A percentile compares a stretch with the other conserved stretches of the same genome.
These are phyloP conservation scores for Funneliformis mosseae DNA, from an alignment of 192 early-diverging fungal species.

Conservation along the genomic window DNA sequence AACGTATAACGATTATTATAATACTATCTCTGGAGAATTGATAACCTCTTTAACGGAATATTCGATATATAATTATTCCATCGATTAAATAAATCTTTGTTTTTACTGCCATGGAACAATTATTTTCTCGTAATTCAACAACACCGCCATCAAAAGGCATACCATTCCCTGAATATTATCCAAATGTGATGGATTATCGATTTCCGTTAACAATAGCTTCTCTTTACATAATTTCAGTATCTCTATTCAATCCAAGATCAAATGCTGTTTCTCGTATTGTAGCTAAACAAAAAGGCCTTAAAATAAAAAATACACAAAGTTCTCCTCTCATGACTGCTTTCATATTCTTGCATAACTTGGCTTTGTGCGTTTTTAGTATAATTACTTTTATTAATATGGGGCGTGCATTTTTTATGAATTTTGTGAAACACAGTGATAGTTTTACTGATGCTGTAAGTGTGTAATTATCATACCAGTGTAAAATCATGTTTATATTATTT, in stretches of 20 bases:
- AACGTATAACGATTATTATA: too few species aligned
- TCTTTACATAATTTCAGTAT: constrained; percentile 51
- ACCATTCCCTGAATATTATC: constrained; percentile 70
- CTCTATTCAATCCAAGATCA: constrained; percentile 52
- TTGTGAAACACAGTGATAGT: constrained; percentile 47
- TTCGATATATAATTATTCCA: too few species aligned
- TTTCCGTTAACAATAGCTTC: constrained; percentile 59
- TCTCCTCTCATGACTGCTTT: constrained; percentile 66
- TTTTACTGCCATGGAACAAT: background rate
- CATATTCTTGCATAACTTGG: constrained; percentile 76
- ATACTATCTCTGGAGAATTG: too few species aligned
- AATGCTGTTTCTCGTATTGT: constrained; percentile 58
- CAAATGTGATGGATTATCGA: constrained; percentile 72
- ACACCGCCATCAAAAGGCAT: constrained; percentile 39
- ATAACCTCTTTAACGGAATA: too few species aligned
- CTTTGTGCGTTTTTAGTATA: constrained; percentile 70
- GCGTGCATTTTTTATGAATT: constrained; percentile 55
- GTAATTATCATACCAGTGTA: background rate
- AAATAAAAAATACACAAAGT: constrained; percentile 42
- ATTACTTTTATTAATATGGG: constrained; percentile 70
- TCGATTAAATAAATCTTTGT: too few species aligned
- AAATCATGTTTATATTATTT: background rate
- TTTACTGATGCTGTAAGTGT: constrained; percentile 62
- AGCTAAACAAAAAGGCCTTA: constrained; percentile 51
- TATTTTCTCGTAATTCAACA: background rate